Evolutionary conservation across 176 grass and related monocot species (phyloP).

Genomic region (Ensete ventricosum): DNA sequence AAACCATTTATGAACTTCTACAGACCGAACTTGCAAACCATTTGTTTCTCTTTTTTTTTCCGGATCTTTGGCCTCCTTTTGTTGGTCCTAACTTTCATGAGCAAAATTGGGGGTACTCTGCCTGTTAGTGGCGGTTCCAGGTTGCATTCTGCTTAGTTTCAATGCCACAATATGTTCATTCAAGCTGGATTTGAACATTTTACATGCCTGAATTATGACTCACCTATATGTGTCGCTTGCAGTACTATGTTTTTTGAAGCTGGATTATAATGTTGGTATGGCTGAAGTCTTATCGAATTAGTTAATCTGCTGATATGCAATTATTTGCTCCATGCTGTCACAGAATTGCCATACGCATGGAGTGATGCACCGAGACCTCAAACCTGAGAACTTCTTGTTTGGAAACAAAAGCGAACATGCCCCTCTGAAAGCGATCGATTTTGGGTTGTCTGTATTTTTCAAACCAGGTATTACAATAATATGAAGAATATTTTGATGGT

Average conservation of each 20-base stretch:
- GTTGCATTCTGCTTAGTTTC: too few relatives aligned
- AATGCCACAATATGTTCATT: neutral
- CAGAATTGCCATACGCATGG: conserved; percentile 12
- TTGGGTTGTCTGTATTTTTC: conserved; percentile 6
- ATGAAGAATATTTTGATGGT: neutral
- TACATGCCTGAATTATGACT: too few relatives aligned
- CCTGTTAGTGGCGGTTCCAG: too few relatives aligned
- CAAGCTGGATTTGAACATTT: neutral
- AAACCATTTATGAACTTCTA: too few relatives aligned
- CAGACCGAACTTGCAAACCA: too few relatives aligned
- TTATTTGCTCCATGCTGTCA: neutral
- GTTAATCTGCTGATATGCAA: neutral
- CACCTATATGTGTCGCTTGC: too few relatives aligned
- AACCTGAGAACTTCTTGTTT: conserved; percentile 16
- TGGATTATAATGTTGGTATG: neutral
- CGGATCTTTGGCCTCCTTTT: too few relatives aligned
- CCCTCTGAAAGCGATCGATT: conserved; percentile 10
- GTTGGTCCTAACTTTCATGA: too few relatives aligned
- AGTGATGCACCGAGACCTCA: conserved; percentile 13
- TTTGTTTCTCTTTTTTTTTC: too few relatives aligned
- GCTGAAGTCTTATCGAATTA: neutral
- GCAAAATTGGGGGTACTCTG: too few relatives aligned
- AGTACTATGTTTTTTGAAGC: too few relatives aligned
- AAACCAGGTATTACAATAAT: neutral
- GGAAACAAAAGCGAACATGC: conserved; percentile 1